phyloP scores from a whole-genome alignment of 257 asterid species.

The Przewalskia tangutica region DNA sequence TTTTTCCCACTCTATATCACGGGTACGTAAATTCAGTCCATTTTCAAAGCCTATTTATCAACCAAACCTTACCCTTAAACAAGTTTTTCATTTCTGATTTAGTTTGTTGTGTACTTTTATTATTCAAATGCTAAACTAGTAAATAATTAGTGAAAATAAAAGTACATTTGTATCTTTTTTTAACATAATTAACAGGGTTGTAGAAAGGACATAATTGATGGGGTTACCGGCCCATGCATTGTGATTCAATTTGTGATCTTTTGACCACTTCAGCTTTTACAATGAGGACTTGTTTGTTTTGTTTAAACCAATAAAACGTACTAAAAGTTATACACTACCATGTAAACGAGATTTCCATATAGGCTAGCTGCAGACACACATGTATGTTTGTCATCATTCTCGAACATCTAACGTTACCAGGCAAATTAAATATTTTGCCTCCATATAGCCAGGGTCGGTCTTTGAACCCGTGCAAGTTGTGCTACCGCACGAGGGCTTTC shows the following conservation, averaged over 20 bases:
- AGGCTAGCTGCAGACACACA: not conserved
- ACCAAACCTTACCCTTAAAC: not conserved
- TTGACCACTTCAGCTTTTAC: not conserved
- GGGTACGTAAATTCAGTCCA: not conserved
- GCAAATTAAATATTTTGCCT: not conserved
- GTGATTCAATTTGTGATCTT: not conserved
- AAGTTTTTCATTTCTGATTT: too few relatives aligned
- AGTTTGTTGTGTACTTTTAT: too few relatives aligned
- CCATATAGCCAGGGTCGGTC: too few relatives aligned
- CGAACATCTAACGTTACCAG: not conserved
- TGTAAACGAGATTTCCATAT: not conserved
- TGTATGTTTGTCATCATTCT: not conserved
- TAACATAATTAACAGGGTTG: too few relatives aligned
- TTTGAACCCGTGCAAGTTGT: too few relatives aligned
- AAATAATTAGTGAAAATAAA: too few relatives aligned
- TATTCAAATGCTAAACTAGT: too few relatives aligned
- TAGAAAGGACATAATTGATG: not conserved
- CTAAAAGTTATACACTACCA: too few relatives aligned
- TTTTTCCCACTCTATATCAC: too few relatives aligned
- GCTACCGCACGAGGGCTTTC: too few relatives aligned
- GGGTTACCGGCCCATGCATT: not conserved
- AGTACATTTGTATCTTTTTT: too few relatives aligned
- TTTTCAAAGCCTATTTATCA: not conserved
- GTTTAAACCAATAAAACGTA: not conserved
- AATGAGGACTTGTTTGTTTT: not conserved